Conservation (phyloP, 108 stramenopile species). For the Skeletonema potamos region DNA sequence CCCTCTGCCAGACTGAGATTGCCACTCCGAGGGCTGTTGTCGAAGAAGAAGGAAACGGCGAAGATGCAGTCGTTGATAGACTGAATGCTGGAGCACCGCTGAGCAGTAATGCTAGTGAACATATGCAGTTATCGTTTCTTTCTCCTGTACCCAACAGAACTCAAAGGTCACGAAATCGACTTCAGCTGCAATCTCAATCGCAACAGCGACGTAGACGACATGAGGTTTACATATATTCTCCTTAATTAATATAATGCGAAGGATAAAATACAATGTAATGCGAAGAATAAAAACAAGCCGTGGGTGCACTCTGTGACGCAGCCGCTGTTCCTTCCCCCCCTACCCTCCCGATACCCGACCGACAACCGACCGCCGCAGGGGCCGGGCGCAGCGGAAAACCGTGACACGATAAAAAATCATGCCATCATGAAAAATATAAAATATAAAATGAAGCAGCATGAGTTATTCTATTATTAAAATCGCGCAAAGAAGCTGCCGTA, state of each 20-base stretch:
- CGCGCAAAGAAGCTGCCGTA: neutral
- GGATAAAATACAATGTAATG: no score
- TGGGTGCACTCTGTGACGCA: no score
- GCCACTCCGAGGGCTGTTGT: conserved; percentile 45
- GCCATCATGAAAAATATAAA: no score
- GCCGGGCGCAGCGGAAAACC: no score
- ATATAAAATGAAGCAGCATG: no score
- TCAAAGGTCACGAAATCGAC: neutral
- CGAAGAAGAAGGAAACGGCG: neutral
- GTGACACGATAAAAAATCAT: no score
- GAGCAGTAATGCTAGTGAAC: neutral
- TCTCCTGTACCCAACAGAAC: neutral
- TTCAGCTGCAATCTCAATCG: neutral
- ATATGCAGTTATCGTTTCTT: neutral
- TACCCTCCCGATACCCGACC: no score
- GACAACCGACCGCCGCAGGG: no score
- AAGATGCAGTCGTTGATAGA: neutral
- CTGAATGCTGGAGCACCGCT: neutral
- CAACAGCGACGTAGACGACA: neutral
- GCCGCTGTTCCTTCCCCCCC: no score
- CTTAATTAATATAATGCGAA: no score
- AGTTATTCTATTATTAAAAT: neutral
- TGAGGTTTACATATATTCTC: neutral
- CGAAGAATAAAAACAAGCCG: no score
- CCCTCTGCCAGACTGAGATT: conserved; percentile 67